These are phyloP conservation scores for Jatropha podagrica DNA, from an alignment of 441 rosid species.

Conservation along the genomic window DNA sequence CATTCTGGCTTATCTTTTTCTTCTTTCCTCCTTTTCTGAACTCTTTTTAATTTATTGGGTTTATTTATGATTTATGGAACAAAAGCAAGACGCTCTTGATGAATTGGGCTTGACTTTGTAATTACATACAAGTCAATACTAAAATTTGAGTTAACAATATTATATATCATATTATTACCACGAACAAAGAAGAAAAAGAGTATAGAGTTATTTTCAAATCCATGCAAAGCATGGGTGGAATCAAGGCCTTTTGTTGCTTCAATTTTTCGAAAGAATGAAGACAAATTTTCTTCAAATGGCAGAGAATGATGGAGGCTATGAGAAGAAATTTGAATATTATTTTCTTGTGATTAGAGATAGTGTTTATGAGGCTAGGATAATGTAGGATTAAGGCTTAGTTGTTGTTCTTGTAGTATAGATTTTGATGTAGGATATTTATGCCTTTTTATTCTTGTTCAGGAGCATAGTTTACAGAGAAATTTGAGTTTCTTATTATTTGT, in stretches of 20 bases:
- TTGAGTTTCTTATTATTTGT: background rate
- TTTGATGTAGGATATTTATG: background rate
- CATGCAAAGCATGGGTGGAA: background rate
- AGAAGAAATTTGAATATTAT: background rate
- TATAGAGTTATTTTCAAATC: background rate
- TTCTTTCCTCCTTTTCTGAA: too few species aligned
- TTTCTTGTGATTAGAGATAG: background rate
- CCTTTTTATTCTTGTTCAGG: background rate
- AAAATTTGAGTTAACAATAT: background rate
- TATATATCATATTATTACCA: background rate
- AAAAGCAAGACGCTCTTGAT: too few species aligned
- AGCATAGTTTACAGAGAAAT: too few species aligned
- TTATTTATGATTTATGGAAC: background rate
- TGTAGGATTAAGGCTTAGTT: background rate
- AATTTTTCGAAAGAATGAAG: background rate
- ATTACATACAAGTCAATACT: background rate
- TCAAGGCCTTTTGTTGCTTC: background rate
- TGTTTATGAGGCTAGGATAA: background rate
- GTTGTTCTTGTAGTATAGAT: too few species aligned
- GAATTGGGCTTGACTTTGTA: background rate
- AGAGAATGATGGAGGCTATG: background rate
- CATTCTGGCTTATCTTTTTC: too few species aligned
- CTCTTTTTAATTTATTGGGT: background rate
- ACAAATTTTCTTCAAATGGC: background rate
- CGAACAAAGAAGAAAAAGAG: background rate